Percentiles rank a stretch among this genome's conserved stretches.
Evolutionary conservation across 495 filamentous ascomycete species (phyloP).

Genomic region (Neurospora sp.): DNA sequence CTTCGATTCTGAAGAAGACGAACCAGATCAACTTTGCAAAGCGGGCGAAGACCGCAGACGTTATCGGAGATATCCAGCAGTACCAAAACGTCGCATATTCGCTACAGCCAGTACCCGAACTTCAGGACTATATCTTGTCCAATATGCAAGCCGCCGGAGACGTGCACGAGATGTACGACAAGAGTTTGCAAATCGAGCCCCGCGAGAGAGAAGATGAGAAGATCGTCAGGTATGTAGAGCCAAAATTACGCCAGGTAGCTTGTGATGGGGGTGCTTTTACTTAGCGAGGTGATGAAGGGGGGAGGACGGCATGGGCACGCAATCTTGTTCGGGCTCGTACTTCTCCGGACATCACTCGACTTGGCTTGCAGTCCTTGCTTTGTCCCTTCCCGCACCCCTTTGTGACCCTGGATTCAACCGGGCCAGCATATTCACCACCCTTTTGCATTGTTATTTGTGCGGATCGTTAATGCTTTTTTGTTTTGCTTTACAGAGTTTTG

Average conservation of each 20-base stretch:
- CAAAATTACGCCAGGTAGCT: neutral
- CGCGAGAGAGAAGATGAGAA: constrained; percentile 91
- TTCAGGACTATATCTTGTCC: constrained; percentile 93
- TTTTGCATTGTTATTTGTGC: neutral
- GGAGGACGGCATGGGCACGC: neutral
- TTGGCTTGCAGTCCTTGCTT: neutral
- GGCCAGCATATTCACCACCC: neutral
- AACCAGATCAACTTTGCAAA: constrained; percentile 98
- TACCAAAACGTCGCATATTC: constrained; percentile 95
- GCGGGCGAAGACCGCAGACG: constrained; percentile 92
- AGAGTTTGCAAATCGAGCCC: constrained; percentile 84
- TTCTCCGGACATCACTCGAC: neutral
- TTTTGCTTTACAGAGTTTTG: constrained; percentile 25
- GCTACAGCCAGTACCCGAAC: constrained; percentile 74
- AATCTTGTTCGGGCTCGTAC: neutral
- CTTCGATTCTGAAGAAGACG: constrained; percentile 86
- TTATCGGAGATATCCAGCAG: constrained; percentile 95
- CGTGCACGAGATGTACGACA: constrained; percentile 98
- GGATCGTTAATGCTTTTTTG: constrained; percentile 1
- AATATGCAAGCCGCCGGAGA: constrained; percentile 91
- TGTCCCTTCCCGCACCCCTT: neutral
- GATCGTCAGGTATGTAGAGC: constrained; percentile 45
- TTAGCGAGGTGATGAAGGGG: neutral
- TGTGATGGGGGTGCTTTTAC: neutral
- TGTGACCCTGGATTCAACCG: neutral